A percentile compares a stretch with the other conserved stretches of the same genome.
These are phyloP conservation scores for Fonsecaea pedrosoi DNA, from an alignment of 2,329 filamentous ascomycete species.

Conservation along the genomic window DNA sequence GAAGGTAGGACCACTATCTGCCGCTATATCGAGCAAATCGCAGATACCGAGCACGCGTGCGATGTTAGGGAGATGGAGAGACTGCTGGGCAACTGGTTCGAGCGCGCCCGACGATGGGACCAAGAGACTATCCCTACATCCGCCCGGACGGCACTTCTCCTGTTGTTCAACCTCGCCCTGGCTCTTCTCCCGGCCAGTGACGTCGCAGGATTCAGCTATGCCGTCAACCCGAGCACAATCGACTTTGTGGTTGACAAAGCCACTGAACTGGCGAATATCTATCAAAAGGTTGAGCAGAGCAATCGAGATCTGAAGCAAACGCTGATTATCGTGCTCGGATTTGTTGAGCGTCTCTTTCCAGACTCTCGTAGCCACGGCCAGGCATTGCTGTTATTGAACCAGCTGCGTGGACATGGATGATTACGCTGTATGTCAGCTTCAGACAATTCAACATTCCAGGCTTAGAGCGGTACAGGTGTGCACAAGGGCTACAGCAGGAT, in stretches of 20 bases:
- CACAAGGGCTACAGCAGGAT: not conserved
- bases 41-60: not conserved
- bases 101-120: slow-evolving; percentile 12
- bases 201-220: slow-evolving; percentile 23
- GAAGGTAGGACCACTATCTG: slow-evolving; percentile 12
- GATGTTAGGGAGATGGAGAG: not conserved
- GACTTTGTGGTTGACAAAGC: slow-evolving; percentile 21
- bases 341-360: slow-evolving; percentile 18
- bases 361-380: not conserved
- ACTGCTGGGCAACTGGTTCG: slow-evolving; percentile 17
- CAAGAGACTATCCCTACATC: slow-evolving; percentile 2
- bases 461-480: not conserved
- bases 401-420: slow-evolving; percentile 1
- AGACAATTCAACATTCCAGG: not conserved
- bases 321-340: not conserved
- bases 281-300: not conserved
- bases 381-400: not conserved
- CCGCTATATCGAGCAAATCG: slow-evolving; percentile 12
- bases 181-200: slow-evolving; percentile 22
- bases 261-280: not conserved
- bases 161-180: slow-evolving; percentile 23
- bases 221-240: slow-evolving; percentile 7
- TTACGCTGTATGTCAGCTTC: not conserved
- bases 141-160: not conserved
- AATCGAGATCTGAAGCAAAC: slow-evolving; percentile 7